These are phyloP conservation scores for Talaromyces nanjingensis DNA, from an alignment of 495 filamentous ascomycete species.

Conservation along the genomic window DNA sequence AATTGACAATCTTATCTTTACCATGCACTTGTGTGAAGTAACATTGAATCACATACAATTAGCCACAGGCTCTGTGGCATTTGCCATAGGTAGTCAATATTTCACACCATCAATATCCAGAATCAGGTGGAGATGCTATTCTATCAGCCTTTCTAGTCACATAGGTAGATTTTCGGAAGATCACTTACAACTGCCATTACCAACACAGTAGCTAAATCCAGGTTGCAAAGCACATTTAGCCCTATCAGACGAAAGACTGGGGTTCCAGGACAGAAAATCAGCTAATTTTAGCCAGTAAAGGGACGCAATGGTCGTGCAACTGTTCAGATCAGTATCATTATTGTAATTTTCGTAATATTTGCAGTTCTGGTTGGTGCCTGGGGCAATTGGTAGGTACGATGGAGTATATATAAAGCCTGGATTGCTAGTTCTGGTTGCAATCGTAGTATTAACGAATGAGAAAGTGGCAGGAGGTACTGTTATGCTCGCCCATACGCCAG, in stretches of 20 bases:
- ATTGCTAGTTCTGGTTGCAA: background rate
- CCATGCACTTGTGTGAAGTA: too few relatives aligned
- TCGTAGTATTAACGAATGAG: constrained; percentile 3
- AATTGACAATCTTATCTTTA: too few relatives aligned
- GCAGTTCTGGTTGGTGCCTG: constrained; percentile 7
- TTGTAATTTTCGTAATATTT: constrained; percentile 6
- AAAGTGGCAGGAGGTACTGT: constrained; percentile 6
- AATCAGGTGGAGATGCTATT: too few relatives aligned
- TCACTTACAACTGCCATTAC: too few relatives aligned
- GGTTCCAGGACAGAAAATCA: constrained; percentile 11
- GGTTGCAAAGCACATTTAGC: constrained; percentile 7
- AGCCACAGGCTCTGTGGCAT: too few relatives aligned
- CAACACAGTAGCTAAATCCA: constrained; percentile 11
- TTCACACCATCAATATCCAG: too few relatives aligned
- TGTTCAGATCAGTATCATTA: constrained; percentile 5
- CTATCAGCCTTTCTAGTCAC: too few relatives aligned
- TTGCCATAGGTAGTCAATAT: too few relatives aligned
- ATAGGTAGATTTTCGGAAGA: too few relatives aligned
- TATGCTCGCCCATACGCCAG: background rate
- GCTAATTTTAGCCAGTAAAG: constrained; percentile 1
- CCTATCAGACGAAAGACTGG: constrained; percentile 7
- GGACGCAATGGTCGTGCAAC: constrained; percentile 2
- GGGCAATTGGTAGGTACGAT: constrained; percentile 8
- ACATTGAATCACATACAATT: too few relatives aligned
- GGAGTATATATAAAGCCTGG: background rate